Base-by-base conservation (phyloP, 2,329 filamentous ascomycete species). In the Fusarium denticulatum region DNA sequence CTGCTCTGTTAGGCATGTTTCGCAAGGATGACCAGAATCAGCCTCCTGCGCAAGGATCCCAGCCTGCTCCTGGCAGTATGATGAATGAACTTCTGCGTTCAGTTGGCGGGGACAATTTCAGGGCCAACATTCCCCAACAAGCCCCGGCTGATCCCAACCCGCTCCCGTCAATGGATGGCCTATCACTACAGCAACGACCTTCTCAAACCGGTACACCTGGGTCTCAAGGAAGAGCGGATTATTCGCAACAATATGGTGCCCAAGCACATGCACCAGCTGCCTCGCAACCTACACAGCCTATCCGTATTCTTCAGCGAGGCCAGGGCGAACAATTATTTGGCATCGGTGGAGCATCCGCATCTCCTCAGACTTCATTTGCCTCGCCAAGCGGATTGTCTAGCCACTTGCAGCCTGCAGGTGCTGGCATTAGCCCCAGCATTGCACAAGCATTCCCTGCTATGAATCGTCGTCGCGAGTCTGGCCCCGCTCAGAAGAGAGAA, bases 1-100 rank as follows among this genome's bases (percentile, higher is more conserved):
- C 83, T 24, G 82, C 85, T 13, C 80, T 90, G 26, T 80, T 90
- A 20, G 85, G 83, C 28, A 88, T 90, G 82, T 89, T 90, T 79
- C 89, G 88, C 68, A 85, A 85, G 70, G 72, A 62, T 40, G 70
- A 73, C n/a, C 61, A 71, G 28, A 60, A 57, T 10, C 70, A 58
- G 36, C 55, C 57, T 30, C 69, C 57, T n/a, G 46, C 47, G 9
- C 70, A 73, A 20, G 46, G 47, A 24, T 30, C 64, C 34, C 69
- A 72, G 15, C 61, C 56, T 49, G 49, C 60, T 32, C 43, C 75
- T 60, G 72, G 72, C 8, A 71, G 69, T 22, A 72, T 77, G 62
- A 56, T 77, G 43, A 74, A 67, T n/a, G 72, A 74, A 15, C 63
- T 78, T 7, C 28, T 77, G 34, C 73, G 69, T 39, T 71, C 76